Evolutionary conservation across 1,284 basidiomycete species (phyloP), one percentile per base, ranked within the genome.

Genomic region (Apiotrichum gracile): DNA sequence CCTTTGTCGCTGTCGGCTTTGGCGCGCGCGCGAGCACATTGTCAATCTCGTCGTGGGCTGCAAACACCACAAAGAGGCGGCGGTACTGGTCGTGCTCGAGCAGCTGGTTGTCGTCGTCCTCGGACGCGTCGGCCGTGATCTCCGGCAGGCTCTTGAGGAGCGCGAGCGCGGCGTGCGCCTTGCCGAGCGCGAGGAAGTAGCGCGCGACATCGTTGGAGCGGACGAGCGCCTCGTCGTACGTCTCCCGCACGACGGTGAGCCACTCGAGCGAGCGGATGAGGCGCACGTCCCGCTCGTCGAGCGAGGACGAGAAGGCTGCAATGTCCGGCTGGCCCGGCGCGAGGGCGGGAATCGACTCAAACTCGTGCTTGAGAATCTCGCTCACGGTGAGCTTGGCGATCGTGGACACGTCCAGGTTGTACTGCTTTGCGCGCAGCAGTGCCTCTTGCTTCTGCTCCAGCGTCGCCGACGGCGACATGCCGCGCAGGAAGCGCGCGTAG

Each of bases 261-360:
- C 94, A 98, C 68, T 97, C 93, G 53, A 97, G 85, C 0, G 88
- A 87, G 10, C 91, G 82, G 47, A 97, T 80, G 10, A 98, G 78
- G 45, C 87, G 75, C 38, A 79, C 72, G 68, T 94, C 88, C 16
- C 69, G 63, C 37, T 74, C 64, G 35, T 57, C 49, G 31, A 75
- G 61, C 12, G 63, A 64, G 1, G 70, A 61, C 1, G 66, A 58
- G 46, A 74, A 64, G 9, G 79, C 79, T 0, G 87, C 85, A 47
- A 90, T 77, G 9, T 83, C 79, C 17, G 71, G 63, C 55, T 68
- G 49, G 42, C 56, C 60, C 31, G 57, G 49, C 8, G 63, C 57
- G 7, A 73, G 58, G 1, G 65, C 55, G 2, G 70, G 66, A 9
- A 68, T 65, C 21, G 61, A 50, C 69, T 83, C 78, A 61, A 93